Percentiles rank a stretch among this genome's conserved stretches.
These are phyloP conservation scores for Ascocoryne sarcoides DNA, from an alignment of 2,329 filamentous ascomycete species.

Conservation along the genomic window DNA sequence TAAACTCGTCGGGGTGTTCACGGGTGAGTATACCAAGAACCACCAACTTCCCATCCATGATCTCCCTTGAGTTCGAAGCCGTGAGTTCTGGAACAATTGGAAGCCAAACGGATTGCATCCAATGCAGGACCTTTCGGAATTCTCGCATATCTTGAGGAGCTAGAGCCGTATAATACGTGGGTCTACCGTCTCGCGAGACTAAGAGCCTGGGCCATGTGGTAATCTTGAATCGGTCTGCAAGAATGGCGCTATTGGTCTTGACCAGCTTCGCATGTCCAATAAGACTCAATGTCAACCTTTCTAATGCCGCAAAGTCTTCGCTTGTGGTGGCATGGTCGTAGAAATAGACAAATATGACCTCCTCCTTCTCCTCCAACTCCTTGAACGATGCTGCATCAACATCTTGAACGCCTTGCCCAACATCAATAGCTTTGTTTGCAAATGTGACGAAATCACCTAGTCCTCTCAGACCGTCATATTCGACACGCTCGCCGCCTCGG, in stretches of 20 bases:
- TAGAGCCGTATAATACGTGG: slow-evolving; percentile 81
- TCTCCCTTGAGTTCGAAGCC: slow-evolving; percentile 81
- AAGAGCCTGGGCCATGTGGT: slow-evolving; percentile 92
- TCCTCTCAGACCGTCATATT: slow-evolving; percentile 86
- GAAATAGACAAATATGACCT: slow-evolving; percentile 95
- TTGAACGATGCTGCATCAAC: slow-evolving; percentile 70
- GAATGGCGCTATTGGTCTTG: slow-evolving; percentile 71
- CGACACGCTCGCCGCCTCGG: slow-evolving; percentile 80
- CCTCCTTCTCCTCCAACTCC: slow-evolving; percentile 81
- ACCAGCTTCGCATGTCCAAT: slow-evolving; percentile 89
- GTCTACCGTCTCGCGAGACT: slow-evolving; percentile 79
- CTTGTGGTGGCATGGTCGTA: slow-evolving; percentile 91
- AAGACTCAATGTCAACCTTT: slow-evolving; percentile 76
- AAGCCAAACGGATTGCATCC: slow-evolving; percentile 96
- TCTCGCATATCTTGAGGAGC: slow-evolving; percentile 91
- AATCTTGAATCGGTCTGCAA: slow-evolving; percentile 84
- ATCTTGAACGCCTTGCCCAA: slow-evolving; percentile 68
- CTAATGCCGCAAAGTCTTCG: slow-evolving; percentile 84
- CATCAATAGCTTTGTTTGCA: slow-evolving; percentile 75
- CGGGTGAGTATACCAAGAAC: slow-evolving; percentile 83
- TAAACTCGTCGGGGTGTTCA: slow-evolving; percentile 70
- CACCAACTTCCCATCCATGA: slow-evolving; percentile 93
- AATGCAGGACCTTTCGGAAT: slow-evolving; percentile 66
- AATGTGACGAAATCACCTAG: slow-evolving; percentile 84
- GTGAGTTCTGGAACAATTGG: slow-evolving; percentile 93